A percentile compares a stretch with the other conserved stretches of the same genome.
Evolutionary conservation across 1,284 basidiomycete species (phyloP).

Genomic region (Vanrija sp.): DNA sequence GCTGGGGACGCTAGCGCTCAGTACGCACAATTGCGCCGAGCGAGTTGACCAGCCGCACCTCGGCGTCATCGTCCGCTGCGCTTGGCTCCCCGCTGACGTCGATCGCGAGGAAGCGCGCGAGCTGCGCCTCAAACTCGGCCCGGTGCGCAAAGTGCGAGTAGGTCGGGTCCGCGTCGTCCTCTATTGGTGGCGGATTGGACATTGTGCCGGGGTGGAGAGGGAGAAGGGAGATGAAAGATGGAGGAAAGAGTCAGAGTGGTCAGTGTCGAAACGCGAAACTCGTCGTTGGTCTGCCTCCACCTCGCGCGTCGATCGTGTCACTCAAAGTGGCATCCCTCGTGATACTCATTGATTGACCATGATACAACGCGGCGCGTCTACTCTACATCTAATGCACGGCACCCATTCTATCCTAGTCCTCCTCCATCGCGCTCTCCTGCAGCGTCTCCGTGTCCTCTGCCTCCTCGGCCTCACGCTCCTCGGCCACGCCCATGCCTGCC

Average conservation of each 20-base stretch:
- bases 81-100: conserved; percentile 53
- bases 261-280: not conserved
- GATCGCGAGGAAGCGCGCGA: conserved; percentile 56
- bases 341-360: too few relatives aligned
- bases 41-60: conserved; percentile 53
- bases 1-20: not conserved
- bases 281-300: too few relatives aligned
- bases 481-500: too few relatives aligned
- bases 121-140: conserved; percentile 58
- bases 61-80: conserved; percentile 51
- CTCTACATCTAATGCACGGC: too few relatives aligned
- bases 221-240: not conserved
- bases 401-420: too few relatives aligned
- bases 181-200: not conserved
- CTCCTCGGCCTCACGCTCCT: too few relatives aligned
- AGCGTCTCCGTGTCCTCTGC: too few relatives aligned
- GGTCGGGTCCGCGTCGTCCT: conserved; percentile 43
- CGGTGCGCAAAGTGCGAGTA: conserved; percentile 47
- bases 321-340: too few relatives aligned
- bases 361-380: too few relatives aligned
- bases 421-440: too few relatives aligned
- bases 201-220: too few relatives aligned
- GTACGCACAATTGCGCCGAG: conserved; percentile 43
- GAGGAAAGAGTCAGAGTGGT: not conserved
- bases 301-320: too few relatives aligned